Percentiles rank a stretch among this genome's conserved stretches.
Conservation (phyloP, 768 basidiomycete genomes). For the Boletus rufocinnamomeus region DNA sequence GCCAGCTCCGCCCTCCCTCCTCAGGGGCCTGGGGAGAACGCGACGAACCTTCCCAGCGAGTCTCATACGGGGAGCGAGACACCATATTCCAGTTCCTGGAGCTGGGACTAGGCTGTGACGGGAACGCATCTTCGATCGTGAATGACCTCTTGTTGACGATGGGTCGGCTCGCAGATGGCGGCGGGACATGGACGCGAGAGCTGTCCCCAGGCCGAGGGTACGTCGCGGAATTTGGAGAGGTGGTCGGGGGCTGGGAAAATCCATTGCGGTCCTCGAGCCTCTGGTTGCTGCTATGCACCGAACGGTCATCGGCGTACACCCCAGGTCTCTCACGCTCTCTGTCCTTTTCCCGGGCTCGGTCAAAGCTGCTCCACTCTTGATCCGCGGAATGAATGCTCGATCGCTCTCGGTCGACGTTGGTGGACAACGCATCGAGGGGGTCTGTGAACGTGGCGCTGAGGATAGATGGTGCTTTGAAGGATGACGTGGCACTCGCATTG, state of each 20-base stretch:
- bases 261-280: constrained; percentile 22
- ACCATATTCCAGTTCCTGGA: constrained; percentile 22
- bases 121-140: constrained; percentile 28
- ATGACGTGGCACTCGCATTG: constrained; percentile 51
- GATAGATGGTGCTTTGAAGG: constrained; percentile 43
- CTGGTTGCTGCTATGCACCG: constrained; percentile 13
- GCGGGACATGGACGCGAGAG: constrained; percentile 22
- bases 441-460: constrained; percentile 42
- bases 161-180: constrained; percentile 35
- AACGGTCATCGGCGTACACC: constrained; percentile 27
- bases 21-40: constrained; percentile 36
- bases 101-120: constrained; percentile 25
- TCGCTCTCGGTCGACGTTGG: constrained; percentile 30
- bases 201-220: constrained; percentile 15
- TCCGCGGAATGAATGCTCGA: constrained; percentile 29
- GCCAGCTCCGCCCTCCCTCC: constrained; percentile 33
- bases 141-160: constrained; percentile 34
- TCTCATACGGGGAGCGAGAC: constrained; percentile 31
- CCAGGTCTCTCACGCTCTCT: constrained; percentile 25
- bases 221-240: constrained; percentile 19
- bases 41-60: constrained; percentile 30
- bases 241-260: constrained; percentile 8
- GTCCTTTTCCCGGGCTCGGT: constrained; percentile 28
- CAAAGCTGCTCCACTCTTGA: constrained; percentile 31
- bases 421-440: constrained; percentile 22